Base-by-base conservation (phyloP, 2,329 filamentous ascomycete species). In the Trichophyton simii region DNA sequence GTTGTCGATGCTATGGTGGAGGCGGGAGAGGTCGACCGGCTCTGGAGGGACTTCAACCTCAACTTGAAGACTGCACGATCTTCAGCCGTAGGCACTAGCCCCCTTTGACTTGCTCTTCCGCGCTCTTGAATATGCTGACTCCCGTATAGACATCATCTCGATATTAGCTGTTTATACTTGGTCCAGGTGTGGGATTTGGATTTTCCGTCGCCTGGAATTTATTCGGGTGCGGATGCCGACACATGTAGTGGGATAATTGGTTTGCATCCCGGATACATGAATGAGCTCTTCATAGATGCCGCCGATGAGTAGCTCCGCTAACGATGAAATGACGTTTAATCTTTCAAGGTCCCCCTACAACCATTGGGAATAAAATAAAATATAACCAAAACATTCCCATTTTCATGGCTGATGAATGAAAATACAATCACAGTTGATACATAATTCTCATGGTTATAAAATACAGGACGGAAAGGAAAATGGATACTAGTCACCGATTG, bases 11-110 rank as follows among this genome's bases (percentile, higher is more conserved):
- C 70, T 1, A 91, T 90, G 87, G 78, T 81, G 61, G 71, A 73
- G 9, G 75, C 73, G 0, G 82, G 82, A 1, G 80, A 85, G 66
- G 78, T 91, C 28, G 80, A 78, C 65, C 77, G 77, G 20, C 73
- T 92, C 13, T 89, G 85, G 72, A 72, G 75, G 8, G 81, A 86
- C 60, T 91, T 89, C 67, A 85, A 85, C 71, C 75, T 77, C 1
- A 83, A 80, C 65, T 74, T 89, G 25, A 80, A 86, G 67, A 70
- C 76, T 52, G 85, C 84, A 9, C 76, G 83, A 66, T 76, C 81
- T 63, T 69, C 75, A 18, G 78, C 79, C 73, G 76, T 74, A 68
- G 6, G 34, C 18, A 18, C 42, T 22, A 44, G 3, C 44, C 46
- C 20, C 22, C 5, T 3, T 20, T 48, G 20, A 6, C 25, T 5